These are phyloP conservation scores for Picocystis salinarum DNA, from an alignment of 139 green algal genomes.

Conservation along the genomic window DNA sequence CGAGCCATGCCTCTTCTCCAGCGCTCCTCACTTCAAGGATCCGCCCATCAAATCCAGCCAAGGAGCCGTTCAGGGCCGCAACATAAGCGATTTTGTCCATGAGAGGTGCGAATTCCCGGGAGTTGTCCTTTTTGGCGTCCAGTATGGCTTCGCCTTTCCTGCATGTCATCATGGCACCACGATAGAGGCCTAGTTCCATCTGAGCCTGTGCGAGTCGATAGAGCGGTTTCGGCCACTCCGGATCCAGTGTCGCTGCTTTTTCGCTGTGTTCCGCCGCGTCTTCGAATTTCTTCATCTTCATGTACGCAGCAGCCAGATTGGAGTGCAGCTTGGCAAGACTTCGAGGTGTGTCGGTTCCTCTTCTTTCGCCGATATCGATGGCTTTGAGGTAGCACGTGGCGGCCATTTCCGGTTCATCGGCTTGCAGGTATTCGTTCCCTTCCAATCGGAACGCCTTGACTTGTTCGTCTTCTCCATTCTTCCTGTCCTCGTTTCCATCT, in stretches of 20 bases:
- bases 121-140: not conserved
- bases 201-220: conserved; percentile 24
- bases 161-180: conserved; percentile 8
- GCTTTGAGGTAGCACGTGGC: too few species aligned
- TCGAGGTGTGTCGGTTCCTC: too few species aligned
- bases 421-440: too few species aligned
- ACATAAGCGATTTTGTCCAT: conserved; percentile 26
- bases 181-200: conserved; percentile 8
- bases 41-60: conserved; percentile 26
- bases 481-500: too few species aligned
- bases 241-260: too few species aligned
- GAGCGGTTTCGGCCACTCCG: conserved; percentile 28
- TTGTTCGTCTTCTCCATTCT: too few species aligned
- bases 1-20: conserved; percentile 43
- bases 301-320: conserved; percentile 13
- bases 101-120: conserved; percentile 24
- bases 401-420: too few species aligned
- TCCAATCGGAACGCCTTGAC: too few species aligned
- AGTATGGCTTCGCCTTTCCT: conserved; percentile 2
- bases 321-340: conserved; percentile 14
- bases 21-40: conserved; percentile 29
- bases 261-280: conserved; percentile 17
- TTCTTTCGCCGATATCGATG: too few species aligned
- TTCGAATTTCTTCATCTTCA: not conserved
- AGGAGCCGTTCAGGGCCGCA: conserved; percentile 15